Base-by-base conservation (phyloP, 2,329 filamentous ascomycete species). In the Capronia coronata region DNA sequence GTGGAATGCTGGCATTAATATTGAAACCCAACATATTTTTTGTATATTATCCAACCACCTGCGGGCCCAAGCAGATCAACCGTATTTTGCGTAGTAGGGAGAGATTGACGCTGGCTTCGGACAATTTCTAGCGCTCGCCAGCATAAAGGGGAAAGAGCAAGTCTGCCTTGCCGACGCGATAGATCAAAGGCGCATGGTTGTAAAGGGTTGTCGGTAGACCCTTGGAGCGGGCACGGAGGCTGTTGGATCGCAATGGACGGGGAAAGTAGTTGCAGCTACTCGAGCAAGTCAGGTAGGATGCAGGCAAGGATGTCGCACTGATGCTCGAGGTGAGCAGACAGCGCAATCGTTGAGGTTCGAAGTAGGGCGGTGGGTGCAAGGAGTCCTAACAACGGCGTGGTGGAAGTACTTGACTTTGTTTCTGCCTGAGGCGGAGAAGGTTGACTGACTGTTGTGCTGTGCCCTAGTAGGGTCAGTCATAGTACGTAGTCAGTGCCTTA, bases 271-370 rank as follows among this genome's bases (percentile, higher is more conserved):
- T 14, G 38, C 22, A 30, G 16, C 25, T 19, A 18, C 35, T 29
- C n/a, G 34, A 40, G 27, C 10, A 25, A n/a, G 6, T 13, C 34
- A 22, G 29, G n/a, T n/a, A n/a, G n/a, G n/a, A n/a, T n/a, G n/a
- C n/a, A 38, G 46, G 29, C 39, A 38, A 23, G 39, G 13, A 21
- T 11, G 40, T n/a, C n/a, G n/a, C n/a, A n/a, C n/a, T n/a, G n/a
- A n/a, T n/a, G n/a, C n/a, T n/a, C n/a, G n/a, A n/a, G n/a, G 23
- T 27, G 23, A 27, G 5, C 23, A 10, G 23, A 27, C 10, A 10
- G 23, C 5, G 23, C 23, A 27, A n/a, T n/a, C n/a, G n/a, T n/a
- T n/a, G n/a, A n/a, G n/a, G n/a, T n/a, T n/a, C n/a, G n/a, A n/a
- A n/a, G n/a, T n/a, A n/a, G n/a, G n/a, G n/a, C n/a, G n/a, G n/a